phyloP scores from a whole-genome alignment of 495 filamentous ascomycete genomes.

The Astrothelium subdiscretum region DNA sequence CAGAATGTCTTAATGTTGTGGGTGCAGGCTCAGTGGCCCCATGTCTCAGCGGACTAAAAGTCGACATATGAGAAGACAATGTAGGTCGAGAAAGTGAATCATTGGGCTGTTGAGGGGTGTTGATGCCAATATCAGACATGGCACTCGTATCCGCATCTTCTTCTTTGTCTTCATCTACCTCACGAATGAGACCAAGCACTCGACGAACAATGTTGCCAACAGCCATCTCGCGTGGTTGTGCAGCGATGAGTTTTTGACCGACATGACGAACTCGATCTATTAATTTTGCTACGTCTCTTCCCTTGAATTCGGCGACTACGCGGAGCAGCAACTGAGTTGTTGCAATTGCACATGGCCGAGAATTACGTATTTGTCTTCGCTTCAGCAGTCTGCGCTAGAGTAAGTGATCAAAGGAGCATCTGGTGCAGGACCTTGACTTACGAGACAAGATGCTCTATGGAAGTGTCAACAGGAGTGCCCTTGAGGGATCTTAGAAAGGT shows the following conservation, averaged over 20 bases:
- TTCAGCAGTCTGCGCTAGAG: constrained; percentile 60
- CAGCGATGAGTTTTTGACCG: constrained; percentile 60
- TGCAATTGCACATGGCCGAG: constrained; percentile 77
- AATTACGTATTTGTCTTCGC: constrained; percentile 74
- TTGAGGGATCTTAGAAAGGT: constrained; percentile 71
- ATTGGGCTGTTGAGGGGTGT: neutral
- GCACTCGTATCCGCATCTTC: constrained; percentile 46
- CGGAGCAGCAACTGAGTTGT: constrained; percentile 77
- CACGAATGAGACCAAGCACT: constrained; percentile 79
- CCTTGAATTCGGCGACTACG: constrained; percentile 63
- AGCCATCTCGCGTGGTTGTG: constrained; percentile 78
- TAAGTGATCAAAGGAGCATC: constrained; percentile 1
- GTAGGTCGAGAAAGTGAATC: constrained; percentile 28
- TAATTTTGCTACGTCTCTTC: constrained; percentile 61
- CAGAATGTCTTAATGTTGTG: constrained; percentile 5
- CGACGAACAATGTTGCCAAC: constrained; percentile 90
- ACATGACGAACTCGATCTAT: constrained; percentile 64
- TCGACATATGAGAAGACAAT: constrained; percentile 28
- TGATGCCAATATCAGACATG: neutral
- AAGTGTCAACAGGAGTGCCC: constrained; percentile 58
- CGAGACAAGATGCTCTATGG: constrained; percentile 71
- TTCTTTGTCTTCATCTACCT: constrained; percentile 73
- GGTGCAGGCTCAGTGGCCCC: constrained; percentile 26
- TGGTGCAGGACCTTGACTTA: constrained; percentile 29
- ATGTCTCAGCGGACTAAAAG: constrained; percentile 32